Conservation (phyloP, 1,139 yeast genomes). For the Hyphopichia khmerensis region DNA sequence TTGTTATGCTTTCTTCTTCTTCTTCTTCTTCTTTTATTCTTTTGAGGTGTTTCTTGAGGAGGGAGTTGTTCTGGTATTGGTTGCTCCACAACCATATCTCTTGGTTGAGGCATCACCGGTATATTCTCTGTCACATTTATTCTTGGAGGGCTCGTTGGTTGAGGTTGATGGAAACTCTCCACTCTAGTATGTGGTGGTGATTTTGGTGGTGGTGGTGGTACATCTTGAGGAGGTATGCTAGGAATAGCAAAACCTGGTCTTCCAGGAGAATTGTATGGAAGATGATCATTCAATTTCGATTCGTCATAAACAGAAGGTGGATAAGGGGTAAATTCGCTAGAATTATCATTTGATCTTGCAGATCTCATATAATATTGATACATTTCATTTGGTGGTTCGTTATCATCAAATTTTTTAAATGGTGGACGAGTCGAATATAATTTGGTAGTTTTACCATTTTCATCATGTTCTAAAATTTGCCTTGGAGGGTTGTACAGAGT, state of each 20-base stretch:
- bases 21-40: not conserved
- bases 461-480: not conserved
- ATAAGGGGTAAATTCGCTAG: conserved; percentile 6
- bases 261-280: not conserved
- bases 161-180: conserved; percentile 1
- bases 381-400: conserved; percentile 14
- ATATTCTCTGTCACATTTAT: conserved; percentile 13
- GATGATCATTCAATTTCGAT: not conserved
- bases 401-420: not conserved
- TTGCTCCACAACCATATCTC: not conserved
- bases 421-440: not conserved
- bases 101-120: conserved; percentile 19
- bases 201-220: not conserved
- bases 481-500: not conserved
- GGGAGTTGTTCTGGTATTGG: too few relatives aligned
- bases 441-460: not conserved
- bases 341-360: conserved; percentile 5
- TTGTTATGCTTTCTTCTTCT: not conserved
- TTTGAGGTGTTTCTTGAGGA: not conserved
- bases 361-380: conserved; percentile 19
- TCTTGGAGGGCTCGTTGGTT: conserved; percentile 9
- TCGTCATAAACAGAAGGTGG: conserved; percentile 7
- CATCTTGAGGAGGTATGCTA: not conserved
- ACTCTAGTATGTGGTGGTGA: not conserved
- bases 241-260: not conserved